phyloP scores from a whole-genome alignment of 495 filamentous ascomycete species.

The Tetracladium setigerum region DNA sequence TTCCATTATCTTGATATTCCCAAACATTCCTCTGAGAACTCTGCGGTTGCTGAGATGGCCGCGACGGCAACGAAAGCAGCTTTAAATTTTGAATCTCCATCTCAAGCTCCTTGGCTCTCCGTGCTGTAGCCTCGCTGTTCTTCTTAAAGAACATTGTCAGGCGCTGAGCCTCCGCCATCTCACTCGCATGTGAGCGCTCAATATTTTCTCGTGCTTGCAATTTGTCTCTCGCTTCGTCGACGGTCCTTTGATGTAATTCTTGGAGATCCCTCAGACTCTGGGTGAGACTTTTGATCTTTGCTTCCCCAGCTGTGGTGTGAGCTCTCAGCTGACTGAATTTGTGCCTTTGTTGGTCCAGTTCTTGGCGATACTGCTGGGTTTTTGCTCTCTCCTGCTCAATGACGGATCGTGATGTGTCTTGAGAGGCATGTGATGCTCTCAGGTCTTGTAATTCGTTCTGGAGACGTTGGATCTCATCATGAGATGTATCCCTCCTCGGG shows the following conservation, averaged over 20 bases:
- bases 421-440: neutral
- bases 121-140: constrained; percentile 3
- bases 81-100: neutral
- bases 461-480: no score
- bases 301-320: constrained; percentile 1
- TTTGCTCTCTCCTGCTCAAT: constrained; percentile 2
- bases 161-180: neutral
- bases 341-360: neutral
- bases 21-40: constrained; percentile 1
- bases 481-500: no score
- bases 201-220: constrained; percentile 1
- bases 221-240: neutral
- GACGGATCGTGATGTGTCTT: constrained; percentile 1
- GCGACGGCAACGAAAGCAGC: neutral
- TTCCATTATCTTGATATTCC: constrained; percentile 1
- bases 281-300: neutral
- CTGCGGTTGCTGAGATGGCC: neutral
- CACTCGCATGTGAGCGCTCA: constrained; percentile 1
- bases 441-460: no score
- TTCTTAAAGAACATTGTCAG: constrained; percentile 4
- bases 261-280: neutral
- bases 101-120: neutral
- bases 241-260: neutral
- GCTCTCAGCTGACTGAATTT: neutral
- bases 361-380: constrained; percentile 2